Percentiles rank a stretch among this genome's conserved stretches.
These are phyloP conservation scores for Cornus suecica DNA, from an alignment of 148 eudicot genomes.

Conservation along the genomic window DNA sequence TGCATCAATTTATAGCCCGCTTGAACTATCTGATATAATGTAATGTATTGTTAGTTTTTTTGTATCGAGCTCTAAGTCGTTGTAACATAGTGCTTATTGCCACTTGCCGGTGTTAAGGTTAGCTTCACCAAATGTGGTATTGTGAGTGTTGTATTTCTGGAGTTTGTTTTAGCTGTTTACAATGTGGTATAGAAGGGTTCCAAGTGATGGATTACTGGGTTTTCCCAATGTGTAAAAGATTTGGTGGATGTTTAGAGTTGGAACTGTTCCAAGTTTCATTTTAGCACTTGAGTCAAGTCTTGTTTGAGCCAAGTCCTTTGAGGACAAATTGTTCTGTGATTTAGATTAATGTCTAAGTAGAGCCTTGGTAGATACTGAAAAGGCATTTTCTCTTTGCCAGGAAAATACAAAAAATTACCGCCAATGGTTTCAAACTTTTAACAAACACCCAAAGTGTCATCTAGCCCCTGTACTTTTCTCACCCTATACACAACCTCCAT, in stretches of 20 bases:
- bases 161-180: not conserved
- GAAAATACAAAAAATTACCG: too few relatives aligned
- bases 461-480: too few relatives aligned
- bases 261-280: not conserved
- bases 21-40: not conserved
- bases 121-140: not conserved
- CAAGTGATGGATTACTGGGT: not conserved
- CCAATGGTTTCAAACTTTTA: too few relatives aligned
- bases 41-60: not conserved
- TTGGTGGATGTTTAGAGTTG: not conserved
- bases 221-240: not conserved
- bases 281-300: too few relatives aligned
- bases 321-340: too few relatives aligned
- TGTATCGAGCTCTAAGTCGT: not conserved
- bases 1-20: not conserved
- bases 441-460: too few relatives aligned
- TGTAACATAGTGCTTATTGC: not conserved
- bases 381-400: too few relatives aligned
- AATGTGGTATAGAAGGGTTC: not conserved
- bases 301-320: too few relatives aligned
- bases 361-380: too few relatives aligned
- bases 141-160: not conserved
- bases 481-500: too few relatives aligned
- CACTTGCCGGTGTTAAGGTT: not conserved
- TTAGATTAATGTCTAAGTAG: too few relatives aligned